These are phyloP conservation scores for Lecanicillium sp. DNA, from an alignment of 2,329 filamentous ascomycete genomes.

Conservation along the genomic window DNA sequence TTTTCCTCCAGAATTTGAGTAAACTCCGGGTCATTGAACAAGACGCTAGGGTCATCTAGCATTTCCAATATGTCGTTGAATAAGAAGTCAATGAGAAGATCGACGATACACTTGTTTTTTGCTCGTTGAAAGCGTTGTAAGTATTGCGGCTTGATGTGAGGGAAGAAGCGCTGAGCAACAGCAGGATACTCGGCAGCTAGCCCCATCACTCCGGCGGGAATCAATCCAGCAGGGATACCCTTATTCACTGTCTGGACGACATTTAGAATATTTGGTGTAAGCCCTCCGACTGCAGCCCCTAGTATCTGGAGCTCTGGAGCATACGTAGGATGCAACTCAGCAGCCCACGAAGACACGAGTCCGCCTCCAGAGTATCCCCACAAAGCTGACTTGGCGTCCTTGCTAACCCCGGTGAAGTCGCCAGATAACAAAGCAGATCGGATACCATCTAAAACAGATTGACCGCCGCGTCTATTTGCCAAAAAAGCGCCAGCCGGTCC, in stretches of 20 bases:
- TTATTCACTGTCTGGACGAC: slow-evolving; percentile 18
- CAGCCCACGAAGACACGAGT: slow-evolving; percentile 20
- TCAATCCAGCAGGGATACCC: slow-evolving; percentile 16
- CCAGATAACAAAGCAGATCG: slow-evolving; percentile 31
- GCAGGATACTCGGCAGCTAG: slow-evolving; percentile 20
- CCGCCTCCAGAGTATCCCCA: slow-evolving; percentile 34
- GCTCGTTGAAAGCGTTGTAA: too few relatives aligned
- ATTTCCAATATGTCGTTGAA: slow-evolving; percentile 33
- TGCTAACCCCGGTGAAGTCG: slow-evolving; percentile 24
- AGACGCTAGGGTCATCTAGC: slow-evolving; percentile 31
- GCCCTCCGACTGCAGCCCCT: slow-evolving; percentile 22
- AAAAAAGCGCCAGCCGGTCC: slow-evolving; percentile 38
- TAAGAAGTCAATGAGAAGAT: slow-evolving; percentile 26
- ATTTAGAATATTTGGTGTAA: slow-evolving; percentile 18
- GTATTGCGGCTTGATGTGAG: slow-evolving; percentile 13
- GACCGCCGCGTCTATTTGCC: slow-evolving; percentile 33
- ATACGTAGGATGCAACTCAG: slow-evolving; percentile 22
- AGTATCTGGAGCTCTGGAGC: slow-evolving; percentile 22
- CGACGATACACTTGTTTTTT: too few relatives aligned
- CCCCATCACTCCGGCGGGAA: slow-evolving; percentile 19
- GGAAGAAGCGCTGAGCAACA: slow-evolving; percentile 18
- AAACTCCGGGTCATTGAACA: slow-evolving; percentile 19
- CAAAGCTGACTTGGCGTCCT: slow-evolving; percentile 32
- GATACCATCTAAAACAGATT: slow-evolving; percentile 38
- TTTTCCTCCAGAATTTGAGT: slow-evolving; percentile 24